Percentiles rank a stretch among this genome's conserved stretches.
phyloP scores from a whole-genome alignment of 192 early-diverging fungal genomes.

The Entomortierella beljakovae region DNA sequence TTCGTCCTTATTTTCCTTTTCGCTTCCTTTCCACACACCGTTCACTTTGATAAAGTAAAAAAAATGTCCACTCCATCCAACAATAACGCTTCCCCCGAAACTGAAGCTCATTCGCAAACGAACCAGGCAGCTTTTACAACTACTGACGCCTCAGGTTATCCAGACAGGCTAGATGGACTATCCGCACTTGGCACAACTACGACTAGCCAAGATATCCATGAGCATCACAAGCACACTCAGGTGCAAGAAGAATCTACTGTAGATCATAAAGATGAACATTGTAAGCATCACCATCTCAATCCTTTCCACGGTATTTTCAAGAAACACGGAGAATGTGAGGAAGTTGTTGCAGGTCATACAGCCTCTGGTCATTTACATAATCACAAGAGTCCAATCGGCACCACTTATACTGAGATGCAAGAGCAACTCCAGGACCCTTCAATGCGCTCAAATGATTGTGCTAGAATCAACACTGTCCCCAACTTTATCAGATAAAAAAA shows the following conservation, averaged over 20 bases:
- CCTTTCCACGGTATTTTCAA: background rate
- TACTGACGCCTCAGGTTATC: slow-evolving; percentile 44
- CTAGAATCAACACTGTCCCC: background rate
- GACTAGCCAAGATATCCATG: slow-evolving; percentile 11
- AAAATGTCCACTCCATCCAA: background rate
- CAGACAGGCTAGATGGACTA: slow-evolving; percentile 32
- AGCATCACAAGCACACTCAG: slow-evolving; percentile 37
- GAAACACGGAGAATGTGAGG: background rate
- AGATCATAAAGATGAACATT: background rate
- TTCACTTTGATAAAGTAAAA: no score
- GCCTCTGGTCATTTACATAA: background rate
- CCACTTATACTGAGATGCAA: slow-evolving; percentile 4
- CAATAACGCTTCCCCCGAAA: background rate
- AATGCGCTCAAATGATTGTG: background rate
- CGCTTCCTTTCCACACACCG: no score
- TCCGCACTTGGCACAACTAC: slow-evolving; percentile 1
- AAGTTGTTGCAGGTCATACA: background rate
- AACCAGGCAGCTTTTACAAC: slow-evolving; percentile 9
- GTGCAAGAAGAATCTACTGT: background rate
- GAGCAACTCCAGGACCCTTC: slow-evolving; percentile 5
- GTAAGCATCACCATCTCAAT: no score
- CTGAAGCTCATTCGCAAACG: background rate
- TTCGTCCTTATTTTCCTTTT: no score
- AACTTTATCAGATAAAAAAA: slow-evolving; percentile 8
- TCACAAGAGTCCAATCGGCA: slow-evolving; percentile 10